Base-by-base conservation (phyloP, 352 stramenopile species). In the Phytophthora pseudosyringae region DNA sequence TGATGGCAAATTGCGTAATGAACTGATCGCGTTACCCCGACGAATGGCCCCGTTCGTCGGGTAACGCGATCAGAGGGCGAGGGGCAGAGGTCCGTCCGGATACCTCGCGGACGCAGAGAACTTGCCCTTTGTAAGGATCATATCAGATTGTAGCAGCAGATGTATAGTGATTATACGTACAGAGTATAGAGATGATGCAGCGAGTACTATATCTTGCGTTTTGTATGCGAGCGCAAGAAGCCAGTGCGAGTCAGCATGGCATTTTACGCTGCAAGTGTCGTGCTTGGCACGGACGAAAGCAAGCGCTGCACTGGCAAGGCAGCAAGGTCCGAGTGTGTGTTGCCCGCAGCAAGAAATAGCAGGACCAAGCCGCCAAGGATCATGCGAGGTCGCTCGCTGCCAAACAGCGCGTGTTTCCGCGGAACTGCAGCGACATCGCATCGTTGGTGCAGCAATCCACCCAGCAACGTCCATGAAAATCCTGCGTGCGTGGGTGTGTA, bases 1-100 rank as follows among this genome's bases (percentile, higher is more conserved):
- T 59, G 65, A 33, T 16, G 53, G 80, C 70, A 76, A 87, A 85
- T 75, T 81, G 56, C 40, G 78, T 73, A 86, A 86, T 89, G 76
- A 78, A 63, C 58, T 81, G 80, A 87, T 89, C 64, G 80, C 80
- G 80, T 82, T 89, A 89, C 72, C 21, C 67, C 43, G 65, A 83
- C 71, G 69, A 83, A 78, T 52, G 44, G 62, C 15, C 43, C 26
- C 43, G n/a, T 57, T 54, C 46, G 46, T 54, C 29, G 4, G 29
- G 45, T 39, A 50, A 38, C 44, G 44, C 29, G 32, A 54, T 18
- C 47, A 43, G 35, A 31, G 31, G 49, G 33, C 16, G 40, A 29
- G 49, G 39, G 35, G 15, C 18, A 54, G 49, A 58, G 50, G 38
- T 16, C 13, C 7, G n/a, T 63, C 31, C 38, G 33, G 53, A 60